Conservation (phyloP, 1,284 basidiomycete species). For the Malassezia yamatoensis region DNA sequence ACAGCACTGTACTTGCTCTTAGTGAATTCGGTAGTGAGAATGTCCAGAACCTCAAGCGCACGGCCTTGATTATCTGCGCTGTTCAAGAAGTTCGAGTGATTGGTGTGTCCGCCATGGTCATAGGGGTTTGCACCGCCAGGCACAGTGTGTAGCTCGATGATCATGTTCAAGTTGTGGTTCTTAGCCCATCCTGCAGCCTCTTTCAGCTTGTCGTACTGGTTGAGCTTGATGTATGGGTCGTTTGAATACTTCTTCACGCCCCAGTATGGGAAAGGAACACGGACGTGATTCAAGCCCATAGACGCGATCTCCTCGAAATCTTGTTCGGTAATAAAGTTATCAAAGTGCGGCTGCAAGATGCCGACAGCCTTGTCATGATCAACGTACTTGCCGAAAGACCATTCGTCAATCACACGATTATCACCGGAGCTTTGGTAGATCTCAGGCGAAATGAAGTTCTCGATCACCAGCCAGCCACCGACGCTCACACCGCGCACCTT, state of each 20-base stretch:
- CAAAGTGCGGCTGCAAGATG: slow-evolving; percentile 57
- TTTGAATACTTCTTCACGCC: slow-evolving; percentile 69
- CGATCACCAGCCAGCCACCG: slow-evolving; percentile 44
- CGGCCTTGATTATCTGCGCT: slow-evolving; percentile 60
- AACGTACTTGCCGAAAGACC: slow-evolving; percentile 62
- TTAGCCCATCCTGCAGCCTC: slow-evolving; percentile 67
- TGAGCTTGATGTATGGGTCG: slow-evolving; percentile 75
- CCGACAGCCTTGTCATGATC: slow-evolving; percentile 51
- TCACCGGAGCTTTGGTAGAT: slow-evolving; percentile 52
- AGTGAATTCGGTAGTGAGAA: slow-evolving; percentile 35
- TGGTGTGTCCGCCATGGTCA: slow-evolving; percentile 59
- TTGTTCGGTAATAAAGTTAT: slow-evolving; percentile 67
- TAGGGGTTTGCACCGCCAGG: slow-evolving; percentile 50
- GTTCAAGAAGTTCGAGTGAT: slow-evolving; percentile 62
- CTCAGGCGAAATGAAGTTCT: slow-evolving; percentile 37
- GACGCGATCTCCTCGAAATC: slow-evolving; percentile 60
- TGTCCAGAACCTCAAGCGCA: slow-evolving; percentile 61
- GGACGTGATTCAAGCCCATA: slow-evolving; percentile 57
- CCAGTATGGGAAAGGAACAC: slow-evolving; percentile 84
- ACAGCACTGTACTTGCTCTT: slow-evolving; percentile 33
- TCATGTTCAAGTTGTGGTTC: slow-evolving; percentile 65
- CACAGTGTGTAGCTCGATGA: slow-evolving; percentile 59
- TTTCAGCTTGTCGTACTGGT: slow-evolving; percentile 55
- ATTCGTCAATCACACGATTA: slow-evolving; percentile 61
- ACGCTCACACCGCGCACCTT: slow-evolving; percentile 41